These are phyloP conservation scores for Leucosporidium creatinivorum DNA, from an alignment of 768 basidiomycete species.

Conservation along the genomic window DNA sequence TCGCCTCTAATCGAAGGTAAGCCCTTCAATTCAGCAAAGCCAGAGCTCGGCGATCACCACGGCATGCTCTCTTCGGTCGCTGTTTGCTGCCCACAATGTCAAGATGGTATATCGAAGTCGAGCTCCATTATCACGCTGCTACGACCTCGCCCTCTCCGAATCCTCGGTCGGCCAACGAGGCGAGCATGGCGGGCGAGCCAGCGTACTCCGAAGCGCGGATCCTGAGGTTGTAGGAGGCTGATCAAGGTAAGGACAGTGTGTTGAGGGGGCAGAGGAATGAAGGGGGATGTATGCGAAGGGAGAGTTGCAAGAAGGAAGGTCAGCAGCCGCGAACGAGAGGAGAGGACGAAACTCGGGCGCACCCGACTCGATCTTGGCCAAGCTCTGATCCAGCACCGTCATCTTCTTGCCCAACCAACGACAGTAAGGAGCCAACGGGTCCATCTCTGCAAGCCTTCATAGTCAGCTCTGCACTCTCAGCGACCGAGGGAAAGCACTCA, in stretches of 20 bases:
- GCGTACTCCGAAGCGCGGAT: constrained; percentile 32
- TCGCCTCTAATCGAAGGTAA: too few species aligned
- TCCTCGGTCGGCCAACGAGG: constrained; percentile 1
- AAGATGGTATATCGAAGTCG: too few species aligned
- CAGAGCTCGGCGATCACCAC: too few species aligned
- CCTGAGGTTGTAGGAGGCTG: constrained; percentile 29
- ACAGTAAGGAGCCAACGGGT: constrained; percentile 62
- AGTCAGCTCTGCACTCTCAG: constrained; percentile 53
- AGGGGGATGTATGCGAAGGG: background rate
- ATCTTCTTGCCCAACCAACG: constrained; percentile 80
- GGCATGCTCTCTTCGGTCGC: too few species aligned
- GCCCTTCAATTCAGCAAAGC: too few species aligned
- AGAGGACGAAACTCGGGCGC: constrained; percentile 30
- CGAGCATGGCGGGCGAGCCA: constrained; percentile 18
- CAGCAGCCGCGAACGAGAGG: background rate
- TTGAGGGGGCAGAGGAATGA: too few species aligned
- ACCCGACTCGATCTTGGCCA: constrained; percentile 94
- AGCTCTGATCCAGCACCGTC: constrained; percentile 70
- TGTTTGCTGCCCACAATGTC: too few species aligned
- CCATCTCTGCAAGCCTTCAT: constrained; percentile 53
- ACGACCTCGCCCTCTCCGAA: background rate
- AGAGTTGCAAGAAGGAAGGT: background rate
- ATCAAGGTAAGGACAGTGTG: background rate
- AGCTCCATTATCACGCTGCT: too few species aligned
- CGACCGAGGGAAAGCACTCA: constrained; percentile 40